Evolutionary conservation across 805 yeast genomes (phyloP).

Genomic region (Lipomyces lipofer): DNA sequence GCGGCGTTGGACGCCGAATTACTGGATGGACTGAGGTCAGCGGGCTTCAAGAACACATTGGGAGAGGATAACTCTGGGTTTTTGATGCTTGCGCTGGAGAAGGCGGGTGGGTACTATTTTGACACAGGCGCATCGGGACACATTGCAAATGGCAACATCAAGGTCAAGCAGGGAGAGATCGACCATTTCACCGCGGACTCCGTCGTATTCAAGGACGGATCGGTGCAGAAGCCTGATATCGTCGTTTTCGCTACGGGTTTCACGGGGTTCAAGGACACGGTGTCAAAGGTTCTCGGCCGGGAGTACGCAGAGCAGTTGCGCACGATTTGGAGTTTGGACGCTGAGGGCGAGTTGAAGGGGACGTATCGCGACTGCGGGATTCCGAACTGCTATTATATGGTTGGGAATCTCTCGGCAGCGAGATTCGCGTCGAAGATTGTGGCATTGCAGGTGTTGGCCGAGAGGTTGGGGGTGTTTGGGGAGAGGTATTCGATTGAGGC

Average conservation of each 20-base stretch:
- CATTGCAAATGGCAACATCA: slow-evolving; percentile 45
- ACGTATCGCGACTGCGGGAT: slow-evolving; percentile 47
- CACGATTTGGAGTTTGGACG: slow-evolving; percentile 46
- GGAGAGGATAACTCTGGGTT: slow-evolving; percentile 50
- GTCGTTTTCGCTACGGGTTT: slow-evolving; percentile 51
- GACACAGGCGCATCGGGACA: slow-evolving; percentile 49
- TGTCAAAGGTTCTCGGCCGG: slow-evolving; percentile 43
- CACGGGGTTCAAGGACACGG: slow-evolving; percentile 48
- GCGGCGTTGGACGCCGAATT: slow-evolving; percentile 39
- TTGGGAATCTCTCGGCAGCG: slow-evolving; percentile 46
- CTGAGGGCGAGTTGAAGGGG: slow-evolving; percentile 47
- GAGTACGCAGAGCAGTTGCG: slow-evolving; percentile 42
- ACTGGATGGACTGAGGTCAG: slow-evolving; percentile 39
- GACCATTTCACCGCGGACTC: slow-evolving; percentile 43
- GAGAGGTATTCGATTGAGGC: slow-evolving; percentile 29
- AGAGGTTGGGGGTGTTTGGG: slow-evolving; percentile 25
- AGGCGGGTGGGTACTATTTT: slow-evolving; percentile 51
- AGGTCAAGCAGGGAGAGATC: slow-evolving; percentile 43
- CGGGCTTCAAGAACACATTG: slow-evolving; percentile 46
- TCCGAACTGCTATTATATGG: slow-evolving; percentile 46
- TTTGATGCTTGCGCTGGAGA: slow-evolving; percentile 44
- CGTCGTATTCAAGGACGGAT: slow-evolving; percentile 46
- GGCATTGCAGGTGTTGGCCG: slow-evolving; percentile 47
- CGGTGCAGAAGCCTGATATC: slow-evolving; percentile 40
- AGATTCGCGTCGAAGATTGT: slow-evolving; percentile 45